Conservation (phyloP, 306 rosid species). For the Hylodesmum podocarpum region DNA sequence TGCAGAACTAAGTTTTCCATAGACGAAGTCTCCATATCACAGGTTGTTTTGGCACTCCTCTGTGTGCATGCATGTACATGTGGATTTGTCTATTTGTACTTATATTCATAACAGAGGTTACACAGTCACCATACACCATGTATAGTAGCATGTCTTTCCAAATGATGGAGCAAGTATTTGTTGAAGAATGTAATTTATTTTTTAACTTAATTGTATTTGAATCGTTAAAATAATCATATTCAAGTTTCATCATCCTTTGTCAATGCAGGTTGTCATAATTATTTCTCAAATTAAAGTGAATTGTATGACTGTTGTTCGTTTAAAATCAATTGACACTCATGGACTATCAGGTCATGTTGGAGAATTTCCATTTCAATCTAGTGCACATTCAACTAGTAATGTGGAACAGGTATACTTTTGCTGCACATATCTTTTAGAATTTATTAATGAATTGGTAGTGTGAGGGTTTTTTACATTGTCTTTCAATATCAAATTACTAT, state of each 20-base stretch:
- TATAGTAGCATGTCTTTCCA: background rate
- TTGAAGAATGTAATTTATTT: conserved; percentile 1
- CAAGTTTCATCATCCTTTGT: conserved; percentile 32
- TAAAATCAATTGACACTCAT: conserved; percentile 60
- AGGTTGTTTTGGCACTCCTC: conserved; percentile 52
- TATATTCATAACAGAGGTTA: conserved; percentile 14
- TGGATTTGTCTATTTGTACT: conserved; percentile 5
- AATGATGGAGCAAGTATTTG: conserved; percentile 8
- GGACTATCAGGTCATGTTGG: conserved; percentile 41
- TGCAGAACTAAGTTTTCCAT: conserved; percentile 42
- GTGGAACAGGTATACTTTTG: conserved; percentile 70
- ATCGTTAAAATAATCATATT: conserved; percentile 25
- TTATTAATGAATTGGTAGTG: background rate
- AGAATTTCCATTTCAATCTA: conserved; percentile 41
- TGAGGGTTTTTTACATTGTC: background rate
- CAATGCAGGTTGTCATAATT: conserved; percentile 66
- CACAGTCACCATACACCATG: conserved; percentile 12
- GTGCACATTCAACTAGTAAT: conserved; percentile 49
- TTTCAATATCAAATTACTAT: background rate
- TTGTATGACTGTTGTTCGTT: conserved; percentile 76
- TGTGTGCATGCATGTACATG: background rate
- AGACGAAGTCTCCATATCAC: conserved; percentile 53
- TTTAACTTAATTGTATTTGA: conserved; percentile 25
- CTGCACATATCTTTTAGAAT: background rate
- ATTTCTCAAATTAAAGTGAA: conserved; percentile 87